A percentile compares a stretch with the other conserved stretches of the same genome.
phyloP scores from a whole-genome alignment of 768 basidiomycete genomes.

The Podaxis pistillaris region DNA sequence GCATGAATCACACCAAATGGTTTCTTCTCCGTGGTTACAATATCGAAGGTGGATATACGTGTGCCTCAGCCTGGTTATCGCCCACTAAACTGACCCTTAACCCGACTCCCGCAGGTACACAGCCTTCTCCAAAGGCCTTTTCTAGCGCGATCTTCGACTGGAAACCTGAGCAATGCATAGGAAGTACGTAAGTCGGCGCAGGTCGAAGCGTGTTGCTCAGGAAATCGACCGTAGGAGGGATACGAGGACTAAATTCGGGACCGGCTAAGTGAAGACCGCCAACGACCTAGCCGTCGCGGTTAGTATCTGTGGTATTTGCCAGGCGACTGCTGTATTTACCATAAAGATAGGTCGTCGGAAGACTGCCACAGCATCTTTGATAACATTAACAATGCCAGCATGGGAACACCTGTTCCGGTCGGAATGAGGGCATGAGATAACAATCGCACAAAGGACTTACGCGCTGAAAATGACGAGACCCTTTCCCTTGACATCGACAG shows the following conservation, averaged over 20 bases:
- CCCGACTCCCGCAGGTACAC: constrained; percentile 78
- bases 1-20: not conserved
- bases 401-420: constrained; percentile 45
- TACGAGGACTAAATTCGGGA: constrained; percentile 59
- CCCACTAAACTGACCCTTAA: constrained; percentile 59
- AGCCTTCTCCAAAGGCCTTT: constrained; percentile 66
- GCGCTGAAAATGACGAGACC: constrained; percentile 84
- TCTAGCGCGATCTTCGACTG: constrained; percentile 71
- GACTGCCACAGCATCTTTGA: constrained; percentile 61
- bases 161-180: constrained; percentile 87
- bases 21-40: not conserved
- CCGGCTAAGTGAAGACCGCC: constrained; percentile 85
- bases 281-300: constrained; percentile 47
- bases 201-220: constrained; percentile 60
- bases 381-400: constrained; percentile 84
- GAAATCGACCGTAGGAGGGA: constrained; percentile 70
- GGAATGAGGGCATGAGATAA: not conserved
- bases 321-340: constrained; percentile 35
- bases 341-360: constrained; percentile 75
- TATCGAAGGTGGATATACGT: constrained; percentile 26
- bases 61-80: constrained; percentile 38
- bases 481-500: constrained; percentile 75
- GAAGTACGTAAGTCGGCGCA: constrained; percentile 67
- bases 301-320: not conserved
- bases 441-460: constrained; percentile 38